Conservation (phyloP, 139 green algal genomes). For the Medakamo hakoo region DNA sequence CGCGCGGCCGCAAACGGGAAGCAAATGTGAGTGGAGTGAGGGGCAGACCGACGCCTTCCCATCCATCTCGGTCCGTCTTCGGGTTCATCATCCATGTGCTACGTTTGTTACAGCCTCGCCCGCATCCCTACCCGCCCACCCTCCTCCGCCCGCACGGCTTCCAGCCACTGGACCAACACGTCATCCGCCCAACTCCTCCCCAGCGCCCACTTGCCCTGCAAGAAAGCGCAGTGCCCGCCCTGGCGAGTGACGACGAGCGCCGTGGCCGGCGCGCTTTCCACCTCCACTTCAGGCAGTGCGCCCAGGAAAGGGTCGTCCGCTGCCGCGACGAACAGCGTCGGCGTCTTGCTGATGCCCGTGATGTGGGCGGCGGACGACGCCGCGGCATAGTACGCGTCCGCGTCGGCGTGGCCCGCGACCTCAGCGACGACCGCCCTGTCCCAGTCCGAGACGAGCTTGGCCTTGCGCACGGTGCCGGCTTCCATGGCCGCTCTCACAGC, state of each 20-base stretch:
- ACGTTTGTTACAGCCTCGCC: too few species aligned
- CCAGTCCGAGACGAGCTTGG: conserved; percentile 11
- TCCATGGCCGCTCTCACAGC: conserved; percentile 4
- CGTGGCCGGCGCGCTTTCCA: conserved; percentile 10
- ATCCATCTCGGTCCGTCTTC: too few species aligned
- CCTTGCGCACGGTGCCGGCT: conserved; percentile 1
- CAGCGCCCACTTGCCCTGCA: conserved; percentile 23
- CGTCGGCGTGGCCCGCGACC: not conserved
- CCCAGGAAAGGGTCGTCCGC: conserved; percentile 47
- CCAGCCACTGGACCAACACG: conserved; percentile 14
- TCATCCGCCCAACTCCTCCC: conserved; percentile 21
- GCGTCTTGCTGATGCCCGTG: too few species aligned
- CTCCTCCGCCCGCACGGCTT: not conserved
- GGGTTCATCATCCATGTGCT: too few species aligned
- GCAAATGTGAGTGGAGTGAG: too few species aligned
- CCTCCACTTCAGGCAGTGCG: conserved; percentile 9
- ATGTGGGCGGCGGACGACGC: conserved; percentile 25
- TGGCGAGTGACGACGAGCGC: conserved; percentile 12
- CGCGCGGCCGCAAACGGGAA: too few species aligned
- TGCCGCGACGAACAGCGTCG: conserved; percentile 32
- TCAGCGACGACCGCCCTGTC: conserved; percentile 2
- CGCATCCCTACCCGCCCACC: not conserved
- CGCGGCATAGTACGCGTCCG: conserved; percentile 30
- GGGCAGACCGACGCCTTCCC: too few species aligned
- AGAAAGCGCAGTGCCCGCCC: conserved; percentile 24